Percentiles rank a stretch among this genome's conserved stretches.
Conservation (phyloP, 2,329 filamentous ascomycete genomes). For the Pseudocercospora macadamiae region DNA sequence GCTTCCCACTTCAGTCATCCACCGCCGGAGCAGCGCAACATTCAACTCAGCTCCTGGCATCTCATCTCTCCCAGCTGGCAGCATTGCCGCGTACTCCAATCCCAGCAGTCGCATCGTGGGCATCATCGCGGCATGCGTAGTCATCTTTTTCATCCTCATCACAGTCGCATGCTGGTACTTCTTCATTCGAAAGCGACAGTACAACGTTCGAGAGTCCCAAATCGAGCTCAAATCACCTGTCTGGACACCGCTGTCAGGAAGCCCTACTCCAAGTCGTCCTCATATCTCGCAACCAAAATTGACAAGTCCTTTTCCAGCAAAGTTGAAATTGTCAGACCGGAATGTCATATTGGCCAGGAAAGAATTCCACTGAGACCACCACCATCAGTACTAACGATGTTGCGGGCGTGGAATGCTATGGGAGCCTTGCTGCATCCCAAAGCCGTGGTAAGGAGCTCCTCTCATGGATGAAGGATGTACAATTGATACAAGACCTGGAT, state of each 20-base stretch:
- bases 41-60: too few species aligned
- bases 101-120: constrained; percentile 1
- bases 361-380: background rate
- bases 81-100: background rate
- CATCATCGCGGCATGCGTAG: background rate
- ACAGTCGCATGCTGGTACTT: background rate
- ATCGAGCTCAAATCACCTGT: background rate
- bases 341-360: background rate
- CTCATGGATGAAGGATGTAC: too few species aligned
- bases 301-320: background rate
- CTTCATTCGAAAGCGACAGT: background rate
- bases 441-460: too few species aligned
- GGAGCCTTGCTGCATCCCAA: background rate
- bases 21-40: background rate
- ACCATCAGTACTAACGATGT: background rate
- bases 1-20: background rate
- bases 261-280: background rate
- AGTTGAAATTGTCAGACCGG: background rate
- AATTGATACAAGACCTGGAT: too few species aligned
- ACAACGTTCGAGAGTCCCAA: background rate
- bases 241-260: background rate
- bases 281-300: background rate
- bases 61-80: background rate
- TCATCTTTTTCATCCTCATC: background rate
- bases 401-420: background rate